These are phyloP conservation scores for Akanthomyces lecanii DNA, from an alignment of 2,329 filamentous ascomycete genomes.

Conservation along the genomic window DNA sequence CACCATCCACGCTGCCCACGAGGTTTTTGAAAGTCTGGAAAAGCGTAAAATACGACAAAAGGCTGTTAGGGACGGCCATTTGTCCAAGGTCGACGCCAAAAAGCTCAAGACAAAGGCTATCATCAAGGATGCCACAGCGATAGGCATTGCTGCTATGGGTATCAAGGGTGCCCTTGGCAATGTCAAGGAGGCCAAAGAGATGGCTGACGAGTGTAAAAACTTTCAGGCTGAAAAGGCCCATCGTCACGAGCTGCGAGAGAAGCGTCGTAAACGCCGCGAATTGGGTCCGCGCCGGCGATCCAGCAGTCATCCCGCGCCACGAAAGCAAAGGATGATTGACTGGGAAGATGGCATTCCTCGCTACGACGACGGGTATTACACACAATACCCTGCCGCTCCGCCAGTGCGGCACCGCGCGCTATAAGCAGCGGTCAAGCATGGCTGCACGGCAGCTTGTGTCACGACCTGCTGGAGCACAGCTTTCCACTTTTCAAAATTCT, in stretches of 20 bases:
- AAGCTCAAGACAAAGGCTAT: constrained; percentile 55
- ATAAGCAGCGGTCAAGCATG: neutral
- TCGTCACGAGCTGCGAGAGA: constrained; percentile 45
- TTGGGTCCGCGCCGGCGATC: constrained; percentile 37
- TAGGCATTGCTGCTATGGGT: constrained; percentile 54
- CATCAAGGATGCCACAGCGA: constrained; percentile 54
- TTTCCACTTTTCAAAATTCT: neutral
- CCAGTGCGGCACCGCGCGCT: neutral
- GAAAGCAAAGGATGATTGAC: constrained; percentile 33
- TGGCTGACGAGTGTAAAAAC: constrained; percentile 44
- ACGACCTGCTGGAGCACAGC: neutral
- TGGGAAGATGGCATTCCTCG: constrained; percentile 40
- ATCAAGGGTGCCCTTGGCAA: constrained; percentile 54
- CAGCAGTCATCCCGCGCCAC: constrained; percentile 42
- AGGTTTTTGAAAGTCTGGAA: constrained; percentile 55
- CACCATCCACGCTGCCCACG: constrained; percentile 57
- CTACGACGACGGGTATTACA: constrained; percentile 44
- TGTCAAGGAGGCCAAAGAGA: constrained; percentile 51
- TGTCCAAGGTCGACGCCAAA: constrained; percentile 48
- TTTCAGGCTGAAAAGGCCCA: constrained; percentile 47
- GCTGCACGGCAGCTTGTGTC: neutral
- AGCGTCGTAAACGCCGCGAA: constrained; percentile 21
- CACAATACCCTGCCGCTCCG: constrained; percentile 6
- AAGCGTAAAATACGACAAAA: constrained; percentile 50
- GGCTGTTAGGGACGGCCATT: constrained; percentile 50